Evolutionary conservation across 192 early-diverging fungal genomes (phyloP).

Genomic region (Coemansia sp.): DNA sequence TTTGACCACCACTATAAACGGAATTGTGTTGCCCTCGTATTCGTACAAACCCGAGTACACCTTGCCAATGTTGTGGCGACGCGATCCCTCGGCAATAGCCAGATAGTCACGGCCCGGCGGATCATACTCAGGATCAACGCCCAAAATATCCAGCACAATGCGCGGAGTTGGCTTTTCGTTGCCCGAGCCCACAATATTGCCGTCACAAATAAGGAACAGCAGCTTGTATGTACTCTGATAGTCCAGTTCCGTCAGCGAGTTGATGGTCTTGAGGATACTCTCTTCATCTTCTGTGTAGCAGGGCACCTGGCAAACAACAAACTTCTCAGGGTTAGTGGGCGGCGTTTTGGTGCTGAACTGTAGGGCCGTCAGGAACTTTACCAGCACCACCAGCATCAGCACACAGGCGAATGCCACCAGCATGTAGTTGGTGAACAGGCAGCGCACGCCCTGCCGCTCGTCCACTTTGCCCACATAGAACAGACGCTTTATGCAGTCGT

Average conservation of each 20-base stretch:
- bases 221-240: slow-evolving; percentile 88
- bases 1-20: slow-evolving; percentile 93
- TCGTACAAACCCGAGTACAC: slow-evolving; percentile 95
- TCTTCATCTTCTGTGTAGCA: slow-evolving; percentile 93
- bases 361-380: slow-evolving; percentile 75
- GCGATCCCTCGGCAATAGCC: slow-evolving; percentile 82
- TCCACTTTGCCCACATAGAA: slow-evolving; percentile 85
- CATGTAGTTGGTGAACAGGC: too few relatives aligned
- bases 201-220: slow-evolving; percentile 81
- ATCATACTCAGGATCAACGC: slow-evolving; percentile 74
- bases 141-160: slow-evolving; percentile 86
- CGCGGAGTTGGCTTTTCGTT: too few relatives aligned
- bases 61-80: slow-evolving; percentile 90
- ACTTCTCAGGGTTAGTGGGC: slow-evolving; percentile 84
- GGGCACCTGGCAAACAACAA: too few relatives aligned
- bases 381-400: slow-evolving; percentile 70
- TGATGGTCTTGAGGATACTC: slow-evolving; percentile 73
- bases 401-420: slow-evolving; percentile 70
- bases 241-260: slow-evolving; percentile 67
- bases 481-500: slow-evolving; percentile 76
- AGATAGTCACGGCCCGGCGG: slow-evolving; percentile 75
- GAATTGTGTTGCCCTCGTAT: slow-evolving; percentile 79
- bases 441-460: slow-evolving; percentile 67
- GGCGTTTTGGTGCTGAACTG: slow-evolving; percentile 65
- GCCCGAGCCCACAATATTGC: slow-evolving; percentile 88